These are phyloP conservation scores for Ogataea thermomethanolica DNA, from an alignment of 805 yeast genomes.

Conservation along the genomic window DNA sequence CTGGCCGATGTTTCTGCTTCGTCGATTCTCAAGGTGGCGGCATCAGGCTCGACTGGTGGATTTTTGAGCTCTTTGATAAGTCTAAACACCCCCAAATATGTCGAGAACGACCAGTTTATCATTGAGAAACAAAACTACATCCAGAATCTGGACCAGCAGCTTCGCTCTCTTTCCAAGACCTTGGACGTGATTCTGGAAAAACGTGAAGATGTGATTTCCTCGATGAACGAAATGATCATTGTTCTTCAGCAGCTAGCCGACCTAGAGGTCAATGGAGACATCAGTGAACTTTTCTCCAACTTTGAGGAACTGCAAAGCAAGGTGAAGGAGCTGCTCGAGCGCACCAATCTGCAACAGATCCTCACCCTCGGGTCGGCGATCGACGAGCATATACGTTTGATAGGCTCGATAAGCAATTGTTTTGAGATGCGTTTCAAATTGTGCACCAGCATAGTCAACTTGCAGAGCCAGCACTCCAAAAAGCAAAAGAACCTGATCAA, in stretches of 20 bases:
- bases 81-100: constrained; percentile 56
- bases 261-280: constrained; percentile 66
- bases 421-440: constrained; percentile 70
- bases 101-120: constrained; percentile 79
- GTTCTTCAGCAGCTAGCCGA: constrained; percentile 60
- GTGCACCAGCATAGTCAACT: constrained; percentile 42
- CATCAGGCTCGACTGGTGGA: constrained; percentile 39
- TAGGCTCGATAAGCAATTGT: constrained; percentile 69
- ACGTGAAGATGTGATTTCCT: constrained; percentile 65
- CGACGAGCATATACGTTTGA: constrained; percentile 79
- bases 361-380: constrained; percentile 81
- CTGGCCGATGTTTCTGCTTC: constrained; percentile 26
- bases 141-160: constrained; percentile 68
- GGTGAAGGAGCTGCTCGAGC: constrained; percentile 67
- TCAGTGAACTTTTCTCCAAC: constrained; percentile 60
- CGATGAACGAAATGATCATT: constrained; percentile 60
- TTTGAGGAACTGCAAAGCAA: constrained; percentile 72
- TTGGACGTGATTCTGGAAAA: constrained; percentile 73
- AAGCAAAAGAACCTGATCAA: constrained; percentile 45
- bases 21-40: constrained; percentile 25
- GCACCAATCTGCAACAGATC: constrained; percentile 81
- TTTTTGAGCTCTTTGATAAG: constrained; percentile 70
- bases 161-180: constrained; percentile 64
- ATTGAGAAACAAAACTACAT: constrained; percentile 63
- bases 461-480: constrained; percentile 41